Conservation (phyloP, 1,139 yeast genomes). For the Groenewaldozyma sp. region DNA sequence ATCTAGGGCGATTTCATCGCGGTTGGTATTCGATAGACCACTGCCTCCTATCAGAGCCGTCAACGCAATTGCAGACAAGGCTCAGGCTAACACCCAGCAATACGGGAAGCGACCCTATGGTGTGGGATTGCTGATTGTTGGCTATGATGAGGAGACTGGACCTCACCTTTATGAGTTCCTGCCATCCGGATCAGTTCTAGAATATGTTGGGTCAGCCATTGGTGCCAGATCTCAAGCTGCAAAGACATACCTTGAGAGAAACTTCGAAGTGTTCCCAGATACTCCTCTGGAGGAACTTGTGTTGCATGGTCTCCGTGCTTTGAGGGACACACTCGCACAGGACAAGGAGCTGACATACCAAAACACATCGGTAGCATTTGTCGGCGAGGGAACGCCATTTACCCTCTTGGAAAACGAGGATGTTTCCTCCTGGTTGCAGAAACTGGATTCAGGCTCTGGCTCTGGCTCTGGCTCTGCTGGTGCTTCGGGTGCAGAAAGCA, state of each 20-base stretch:
- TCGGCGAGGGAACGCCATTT: constrained; percentile 70
- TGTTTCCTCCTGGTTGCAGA: constrained; percentile 67
- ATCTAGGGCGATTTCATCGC: constrained; percentile 84
- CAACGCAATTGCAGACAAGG: constrained; percentile 83
- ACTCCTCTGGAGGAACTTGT: constrained; percentile 65
- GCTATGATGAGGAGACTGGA: constrained; percentile 78
- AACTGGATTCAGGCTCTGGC: constrained; percentile 47
- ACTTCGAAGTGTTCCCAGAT: constrained; percentile 55
- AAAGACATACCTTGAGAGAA: constrained; percentile 86
- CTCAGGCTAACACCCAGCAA: constrained; percentile 92
- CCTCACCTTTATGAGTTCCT: constrained; percentile 92
- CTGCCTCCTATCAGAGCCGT: constrained; percentile 80
- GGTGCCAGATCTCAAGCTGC: constrained; percentile 99
- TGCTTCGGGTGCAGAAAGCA: constrained; percentile 7
- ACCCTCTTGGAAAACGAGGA: constrained; percentile 77
- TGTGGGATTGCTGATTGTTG: constrained; percentile 87
- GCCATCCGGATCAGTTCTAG: constrained; percentile 90
- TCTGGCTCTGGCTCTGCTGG: constrained; percentile 12
- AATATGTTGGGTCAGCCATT: constrained; percentile 87
- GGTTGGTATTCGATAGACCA: constrained; percentile 82
- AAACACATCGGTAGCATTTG: constrained; percentile 86
- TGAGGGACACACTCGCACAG: constrained; percentile 88
- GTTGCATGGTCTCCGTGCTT: constrained; percentile 80
- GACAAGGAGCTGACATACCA: constrained; percentile 80
- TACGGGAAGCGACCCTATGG: constrained; percentile 98